Conservation (phyloP, 345 rosid genomes). For the Firmiana major region DNA sequence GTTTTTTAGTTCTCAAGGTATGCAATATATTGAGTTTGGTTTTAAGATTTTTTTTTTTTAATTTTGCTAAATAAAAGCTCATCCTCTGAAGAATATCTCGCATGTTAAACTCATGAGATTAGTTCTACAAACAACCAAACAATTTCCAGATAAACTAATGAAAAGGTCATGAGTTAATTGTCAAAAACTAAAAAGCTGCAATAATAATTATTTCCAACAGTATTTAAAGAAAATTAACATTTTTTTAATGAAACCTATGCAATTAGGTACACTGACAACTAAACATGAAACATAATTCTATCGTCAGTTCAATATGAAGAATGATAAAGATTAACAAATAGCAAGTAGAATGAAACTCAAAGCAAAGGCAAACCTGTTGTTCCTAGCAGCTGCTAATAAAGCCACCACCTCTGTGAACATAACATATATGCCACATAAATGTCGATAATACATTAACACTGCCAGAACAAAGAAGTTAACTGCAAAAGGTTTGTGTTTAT, state of each 20-base stretch:
- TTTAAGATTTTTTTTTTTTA: not conserved
- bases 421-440: no score
- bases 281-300: no score
- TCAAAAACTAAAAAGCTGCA: no score
- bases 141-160: not conserved
- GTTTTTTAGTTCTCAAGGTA: slow-evolving; percentile 37
- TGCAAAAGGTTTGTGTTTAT: no score
- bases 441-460: no score
- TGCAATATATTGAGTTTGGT: slow-evolving; percentile 13
- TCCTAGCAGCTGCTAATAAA: slow-evolving; percentile 55
- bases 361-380: slow-evolving; percentile 48
- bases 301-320: no score
- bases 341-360: not conserved
- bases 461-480: no score
- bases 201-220: no score
- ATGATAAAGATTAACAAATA: no score
- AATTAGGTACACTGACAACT: no score
- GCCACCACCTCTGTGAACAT: slow-evolving; percentile 66
- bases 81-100: not conserved
- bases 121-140: not conserved
- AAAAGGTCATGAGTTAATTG: no score
- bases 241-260: no score
- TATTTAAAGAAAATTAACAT: not conserved
- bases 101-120: not conserved
- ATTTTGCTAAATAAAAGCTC: not conserved